Conservation (phyloP, 805 yeast species). For the Metschnikowia orientalis region DNA sequence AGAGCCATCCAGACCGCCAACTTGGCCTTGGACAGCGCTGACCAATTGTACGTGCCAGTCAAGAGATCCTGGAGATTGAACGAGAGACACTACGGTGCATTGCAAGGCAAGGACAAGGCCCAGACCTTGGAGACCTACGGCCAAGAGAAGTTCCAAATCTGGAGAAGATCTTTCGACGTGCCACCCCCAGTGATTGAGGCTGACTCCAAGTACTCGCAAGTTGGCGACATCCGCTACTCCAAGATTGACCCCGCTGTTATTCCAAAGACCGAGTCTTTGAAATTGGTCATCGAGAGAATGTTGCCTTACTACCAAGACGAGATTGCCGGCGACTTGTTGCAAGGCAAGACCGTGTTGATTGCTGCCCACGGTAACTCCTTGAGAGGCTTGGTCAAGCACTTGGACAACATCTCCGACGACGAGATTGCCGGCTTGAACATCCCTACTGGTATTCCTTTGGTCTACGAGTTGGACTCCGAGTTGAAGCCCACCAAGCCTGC, state of each 20-base stretch:
- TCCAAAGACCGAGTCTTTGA: conserved; percentile 92
- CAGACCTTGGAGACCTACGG: conserved; percentile 85
- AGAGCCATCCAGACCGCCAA: conserved; percentile 98
- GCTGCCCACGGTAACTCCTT: conserved; percentile 99
- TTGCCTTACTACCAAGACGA: conserved; percentile 96
- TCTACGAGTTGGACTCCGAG: conserved; percentile 84
- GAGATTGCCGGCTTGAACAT: conserved; percentile 93
- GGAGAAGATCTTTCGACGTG: conserved; percentile 96
- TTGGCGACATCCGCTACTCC: conserved; percentile 77
- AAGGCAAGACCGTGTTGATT: conserved; percentile 83
- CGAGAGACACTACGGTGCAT: conserved; percentile 98
- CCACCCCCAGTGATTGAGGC: conserved; percentile 90
- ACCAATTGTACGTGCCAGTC: conserved; percentile 85
- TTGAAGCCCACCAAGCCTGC: conserved; percentile 89
- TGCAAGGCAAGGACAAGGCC: conserved; percentile 98
- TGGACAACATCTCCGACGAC: conserved; percentile 86
- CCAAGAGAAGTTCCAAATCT: conserved; percentile 86
- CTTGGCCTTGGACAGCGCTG: conserved; percentile 85
- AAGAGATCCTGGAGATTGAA: conserved; percentile 96
- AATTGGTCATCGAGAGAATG: conserved; percentile 91
- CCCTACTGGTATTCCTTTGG: conserved; percentile 98
- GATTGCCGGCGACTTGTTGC: conserved; percentile 77
- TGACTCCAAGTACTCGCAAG: conserved; percentile 77
- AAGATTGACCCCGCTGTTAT: conserved; percentile 80
- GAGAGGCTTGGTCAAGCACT: conserved; percentile 93